Base-by-base conservation (phyloP, 2,329 filamentous ascomycete genomes). In the Cucurbitaria berberidis region DNA sequence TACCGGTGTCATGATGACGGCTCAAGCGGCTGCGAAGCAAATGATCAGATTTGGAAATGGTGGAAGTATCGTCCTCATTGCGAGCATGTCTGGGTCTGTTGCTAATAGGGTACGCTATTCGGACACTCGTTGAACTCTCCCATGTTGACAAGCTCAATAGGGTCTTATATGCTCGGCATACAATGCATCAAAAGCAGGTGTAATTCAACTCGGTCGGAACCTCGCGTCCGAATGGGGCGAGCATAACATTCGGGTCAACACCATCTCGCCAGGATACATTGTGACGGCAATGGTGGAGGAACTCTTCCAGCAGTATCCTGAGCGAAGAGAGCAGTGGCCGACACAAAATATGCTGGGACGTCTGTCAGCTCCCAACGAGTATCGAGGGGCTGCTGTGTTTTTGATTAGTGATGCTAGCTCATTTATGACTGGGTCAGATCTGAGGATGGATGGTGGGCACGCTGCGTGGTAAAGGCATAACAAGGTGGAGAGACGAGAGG, bases 211-310 rank as follows among this genome's bases (percentile, higher is more conserved):
- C 1, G 85, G 76, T 0, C 84, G 88, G 52, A 90, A 88, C 70
- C 80, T 92, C 8, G 89, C 89, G 1, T 76, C 83, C 9, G 89
- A 93, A 73, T 91, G 89, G 89, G 89, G 88, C 41, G 74, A 80
- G 62, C 76, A 89, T 70, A 86, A 85, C 32, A 93, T 95, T 66
- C 84, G 90, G 2, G 88, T 93, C 56, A 93, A 95, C 77, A 91
- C 88, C 13, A 84, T 95, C 58, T 91, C 87, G 18, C 89, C 90
- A 0, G 90, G 90, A 34, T 91, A 92, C 71, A 91, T 92, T 67
- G 83, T 89, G 19, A 92, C 89, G 1, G 85, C 88, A 19, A 96
- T 96, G 92, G 90, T 93, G 1, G 85, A 90, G 70, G 83, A 85
- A 52, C 83, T 96, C 27, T 95, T 96, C 67, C 82, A 86, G 60